Evolutionary conservation across 2,329 filamentous ascomycete species (phyloP).

Genomic region (Sclerotinia trifoliorum): DNA sequence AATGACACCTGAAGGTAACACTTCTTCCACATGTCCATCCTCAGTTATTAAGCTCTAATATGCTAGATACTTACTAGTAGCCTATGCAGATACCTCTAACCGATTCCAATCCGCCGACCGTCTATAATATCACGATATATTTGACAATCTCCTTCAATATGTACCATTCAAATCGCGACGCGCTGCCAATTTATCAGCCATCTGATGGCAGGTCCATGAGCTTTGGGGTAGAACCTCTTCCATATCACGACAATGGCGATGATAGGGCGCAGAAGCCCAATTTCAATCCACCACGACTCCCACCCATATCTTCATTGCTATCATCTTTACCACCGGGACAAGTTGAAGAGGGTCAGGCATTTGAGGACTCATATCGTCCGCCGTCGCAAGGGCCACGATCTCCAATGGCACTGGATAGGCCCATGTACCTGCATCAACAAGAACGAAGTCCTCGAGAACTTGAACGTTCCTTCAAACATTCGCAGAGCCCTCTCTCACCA

Average conservation of each 20-base stretch:
- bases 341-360: constrained; percentile 1
- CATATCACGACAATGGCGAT: constrained; percentile 20
- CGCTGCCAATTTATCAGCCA: constrained; percentile 18
- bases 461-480: constrained; percentile 18
- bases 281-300: constrained; percentile 9
- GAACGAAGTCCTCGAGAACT: constrained; percentile 17
- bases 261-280: constrained; percentile 18
- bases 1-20: constrained; percentile 17
- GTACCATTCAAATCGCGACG: constrained; percentile 18
- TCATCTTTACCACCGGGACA: constrained; percentile 13
- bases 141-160: constrained; percentile 15
- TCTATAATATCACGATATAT: constrained; percentile 20
- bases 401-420: constrained; percentile 10
- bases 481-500: constrained; percentile 11
- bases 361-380: constrained; percentile 12
- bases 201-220: constrained; percentile 11
- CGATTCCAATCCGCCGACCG: not conserved
- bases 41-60: constrained; percentile 16
- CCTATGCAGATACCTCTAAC: constrained; percentile 23
- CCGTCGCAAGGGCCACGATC: constrained; percentile 19
- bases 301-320: constrained; percentile 20
- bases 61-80: constrained; percentile 17
- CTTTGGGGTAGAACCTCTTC: constrained; percentile 12
- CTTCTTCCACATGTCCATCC: not conserved
- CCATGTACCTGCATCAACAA: constrained; percentile 20